phyloP scores from a whole-genome alignment of 805 yeast genomes.

The Alloascoidea africana region DNA sequence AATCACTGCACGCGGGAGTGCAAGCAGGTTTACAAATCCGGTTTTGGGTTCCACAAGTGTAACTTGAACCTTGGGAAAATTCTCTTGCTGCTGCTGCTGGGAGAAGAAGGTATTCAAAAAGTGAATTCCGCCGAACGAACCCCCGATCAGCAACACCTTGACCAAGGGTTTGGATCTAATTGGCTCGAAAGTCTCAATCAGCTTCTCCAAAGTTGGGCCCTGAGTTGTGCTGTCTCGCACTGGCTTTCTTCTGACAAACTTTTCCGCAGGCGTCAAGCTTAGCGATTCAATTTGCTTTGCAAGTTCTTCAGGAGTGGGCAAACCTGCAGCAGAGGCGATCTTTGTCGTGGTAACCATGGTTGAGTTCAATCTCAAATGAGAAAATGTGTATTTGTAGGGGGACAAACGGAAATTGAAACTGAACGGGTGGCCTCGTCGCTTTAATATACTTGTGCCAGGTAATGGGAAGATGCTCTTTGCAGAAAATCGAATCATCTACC shows the following conservation, averaged over 20 bases:
- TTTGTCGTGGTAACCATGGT: not conserved
- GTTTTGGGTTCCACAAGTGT: constrained; percentile 24
- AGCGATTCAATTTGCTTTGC: not conserved
- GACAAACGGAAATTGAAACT: too few species aligned
- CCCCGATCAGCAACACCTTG: not conserved
- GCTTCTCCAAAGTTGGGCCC: not conserved
- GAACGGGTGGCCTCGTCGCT: too few species aligned
- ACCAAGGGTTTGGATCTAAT: not conserved
- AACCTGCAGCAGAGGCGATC: not conserved
- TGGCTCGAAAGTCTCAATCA: not conserved
- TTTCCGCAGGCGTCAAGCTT: not conserved
- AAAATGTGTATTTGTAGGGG: too few species aligned
- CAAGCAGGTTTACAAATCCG: constrained; percentile 25
- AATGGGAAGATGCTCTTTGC: too few species aligned
- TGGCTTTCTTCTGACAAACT: not conserved
- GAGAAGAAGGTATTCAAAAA: not conserved
- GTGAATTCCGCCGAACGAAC: not conserved
- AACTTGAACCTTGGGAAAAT: constrained; percentile 12
- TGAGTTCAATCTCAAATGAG: too few species aligned
- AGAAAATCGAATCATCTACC: too few species aligned
- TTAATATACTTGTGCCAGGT: too few species aligned
- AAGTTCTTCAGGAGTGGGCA: not conserved
- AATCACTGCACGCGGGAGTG: constrained; percentile 23
- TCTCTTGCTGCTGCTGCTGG: not conserved
- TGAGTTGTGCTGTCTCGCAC: not conserved